Conservation (phyloP, 768 basidiomycete species). For the Pleurotus sapidus region DNA sequence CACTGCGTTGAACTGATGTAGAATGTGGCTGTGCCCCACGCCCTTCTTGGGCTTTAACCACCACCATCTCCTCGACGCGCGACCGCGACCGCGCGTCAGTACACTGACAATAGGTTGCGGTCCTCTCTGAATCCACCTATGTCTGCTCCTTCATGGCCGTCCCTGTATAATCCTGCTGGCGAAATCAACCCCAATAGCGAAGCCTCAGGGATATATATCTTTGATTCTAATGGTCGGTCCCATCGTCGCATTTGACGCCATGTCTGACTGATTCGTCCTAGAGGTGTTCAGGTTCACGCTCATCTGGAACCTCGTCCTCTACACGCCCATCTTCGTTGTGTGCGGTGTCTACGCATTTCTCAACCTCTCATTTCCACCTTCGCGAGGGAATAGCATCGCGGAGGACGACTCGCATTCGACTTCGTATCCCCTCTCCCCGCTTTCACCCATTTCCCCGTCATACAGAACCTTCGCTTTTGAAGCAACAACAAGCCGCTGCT, state of each 20-base stretch:
- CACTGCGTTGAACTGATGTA: background rate
- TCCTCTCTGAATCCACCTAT: background rate
- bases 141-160: constrained; percentile 38
- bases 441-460: constrained; percentile 9
- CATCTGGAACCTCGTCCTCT: constrained; percentile 50
- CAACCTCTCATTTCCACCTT: constrained; percentile 48
- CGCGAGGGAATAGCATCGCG: constrained; percentile 10
- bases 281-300: constrained; percentile 53
- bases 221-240: constrained; percentile 32
- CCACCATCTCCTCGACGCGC: background rate
- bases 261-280: constrained; percentile 11
- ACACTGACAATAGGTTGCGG: background rate
- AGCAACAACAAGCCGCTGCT: constrained; percentile 7
- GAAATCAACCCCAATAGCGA: constrained; percentile 41
- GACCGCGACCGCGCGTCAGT: background rate
- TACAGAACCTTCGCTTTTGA: background rate
- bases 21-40: background rate
- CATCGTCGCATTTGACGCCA: too few relatives aligned
- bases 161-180: constrained; percentile 47
- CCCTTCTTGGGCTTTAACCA: background rate
- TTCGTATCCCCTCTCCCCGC: constrained; percentile 11
- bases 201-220: constrained; percentile 41
- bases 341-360: constrained; percentile 50
- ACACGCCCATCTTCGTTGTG: constrained; percentile 45
- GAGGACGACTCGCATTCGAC: constrained; percentile 8